Conservation (phyloP, 768 basidiomycete genomes). For the Wakefieldia striispora region DNA sequence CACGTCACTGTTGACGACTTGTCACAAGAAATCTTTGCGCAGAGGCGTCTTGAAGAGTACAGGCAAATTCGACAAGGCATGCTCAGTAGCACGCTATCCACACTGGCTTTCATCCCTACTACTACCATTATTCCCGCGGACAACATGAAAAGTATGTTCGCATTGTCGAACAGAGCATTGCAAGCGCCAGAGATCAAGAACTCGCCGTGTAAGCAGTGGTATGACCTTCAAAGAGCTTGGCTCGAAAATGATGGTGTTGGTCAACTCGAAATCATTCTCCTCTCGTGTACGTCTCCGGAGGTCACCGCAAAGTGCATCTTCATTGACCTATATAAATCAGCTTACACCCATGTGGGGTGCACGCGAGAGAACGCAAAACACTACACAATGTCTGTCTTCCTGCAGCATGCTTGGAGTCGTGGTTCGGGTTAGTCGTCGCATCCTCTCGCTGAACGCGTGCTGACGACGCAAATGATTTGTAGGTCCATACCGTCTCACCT, state of each 20-base stretch:
- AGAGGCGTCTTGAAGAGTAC: constrained; percentile 11
- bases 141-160: constrained; percentile 7
- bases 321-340: neutral
- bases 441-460: neutral
- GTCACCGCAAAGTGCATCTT: no score
- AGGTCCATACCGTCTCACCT: constrained; percentile 15
- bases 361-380: constrained; percentile 11
- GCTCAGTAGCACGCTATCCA: constrained; percentile 16
- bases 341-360: constrained; percentile 9
- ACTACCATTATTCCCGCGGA: constrained; percentile 13
- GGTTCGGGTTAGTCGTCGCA: constrained; percentile 3
- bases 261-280: constrained; percentile 17
- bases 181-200: constrained; percentile 8
- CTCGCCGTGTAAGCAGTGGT: constrained; percentile 11
- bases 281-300: constrained; percentile 9
- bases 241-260: constrained; percentile 16
- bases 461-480: neutral
- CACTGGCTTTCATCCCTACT: constrained; percentile 11
- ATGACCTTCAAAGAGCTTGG: constrained; percentile 14
- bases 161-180: constrained; percentile 6
- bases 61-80: constrained; percentile 6
- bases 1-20: constrained; percentile 14
- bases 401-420: constrained; percentile 18
- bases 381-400: constrained; percentile 5
- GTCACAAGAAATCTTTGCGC: constrained; percentile 6